These are phyloP conservation scores for Boletellus emodensis DNA, from an alignment of 768 basidiomycete species.

Conservation along the genomic window DNA sequence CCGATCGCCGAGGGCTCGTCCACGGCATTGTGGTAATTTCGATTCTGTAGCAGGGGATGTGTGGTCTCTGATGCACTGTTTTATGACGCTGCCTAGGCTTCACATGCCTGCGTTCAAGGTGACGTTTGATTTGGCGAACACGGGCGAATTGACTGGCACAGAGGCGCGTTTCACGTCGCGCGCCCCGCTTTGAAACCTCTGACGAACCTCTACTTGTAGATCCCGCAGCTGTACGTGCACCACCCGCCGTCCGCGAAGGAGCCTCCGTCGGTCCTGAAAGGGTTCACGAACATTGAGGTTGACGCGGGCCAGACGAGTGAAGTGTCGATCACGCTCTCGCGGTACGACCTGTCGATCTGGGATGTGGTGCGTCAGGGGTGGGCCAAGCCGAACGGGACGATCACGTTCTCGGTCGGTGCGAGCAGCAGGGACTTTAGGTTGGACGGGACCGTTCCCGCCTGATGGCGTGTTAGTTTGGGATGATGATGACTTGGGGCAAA, in stretches of 20 bases:
- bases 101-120: constrained; percentile 62
- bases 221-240: constrained; percentile 73
- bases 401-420: constrained; percentile 60
- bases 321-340: constrained; percentile 56
- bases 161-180: constrained; percentile 43
- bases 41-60: not conserved
- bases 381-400: constrained; percentile 61
- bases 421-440: constrained; percentile 64
- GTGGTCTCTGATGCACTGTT: not conserved
- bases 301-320: constrained; percentile 41
- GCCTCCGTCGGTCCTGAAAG: constrained; percentile 67
- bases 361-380: constrained; percentile 71
- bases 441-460: constrained; percentile 35
- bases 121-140: constrained; percentile 64
- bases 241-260: constrained; percentile 60
- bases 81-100: constrained; percentile 38
- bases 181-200: not conserved
- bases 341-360: constrained; percentile 75
- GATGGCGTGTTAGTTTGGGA: no score
- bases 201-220: constrained; percentile 42
- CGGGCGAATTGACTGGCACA: constrained; percentile 55
- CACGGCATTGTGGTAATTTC: constrained; percentile 52
- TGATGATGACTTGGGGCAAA: no score
- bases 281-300: constrained; percentile 60
- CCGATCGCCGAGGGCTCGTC: constrained; percentile 56